phyloP scores from a whole-genome alignment of 257 asterid genomes.

The Salvia rosmarinus region DNA sequence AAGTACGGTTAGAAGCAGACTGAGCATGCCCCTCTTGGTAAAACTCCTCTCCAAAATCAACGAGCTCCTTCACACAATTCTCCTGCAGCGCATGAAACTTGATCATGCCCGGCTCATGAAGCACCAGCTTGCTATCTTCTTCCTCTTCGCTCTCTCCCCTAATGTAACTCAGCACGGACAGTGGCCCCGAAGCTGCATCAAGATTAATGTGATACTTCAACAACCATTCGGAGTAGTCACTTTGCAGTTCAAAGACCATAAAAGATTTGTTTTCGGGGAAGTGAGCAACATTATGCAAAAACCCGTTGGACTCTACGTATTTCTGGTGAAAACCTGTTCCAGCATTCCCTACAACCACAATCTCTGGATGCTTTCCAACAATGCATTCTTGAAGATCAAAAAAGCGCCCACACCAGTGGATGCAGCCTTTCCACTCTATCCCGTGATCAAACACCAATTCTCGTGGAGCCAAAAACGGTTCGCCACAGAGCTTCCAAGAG shows the following conservation, averaged over 20 bases:
- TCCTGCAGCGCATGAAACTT: slow-evolving; percentile 22
- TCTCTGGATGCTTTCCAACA: slow-evolving; percentile 35
- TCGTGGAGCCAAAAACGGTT: slow-evolving; percentile 33
- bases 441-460: slow-evolving; percentile 34
- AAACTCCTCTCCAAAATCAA: slow-evolving; percentile 27
- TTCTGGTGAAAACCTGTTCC: background rate
- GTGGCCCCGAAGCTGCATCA: slow-evolving; percentile 9
- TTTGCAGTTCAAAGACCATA: slow-evolving; percentile 37
- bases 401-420: slow-evolving; percentile 42
- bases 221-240: slow-evolving; percentile 32
- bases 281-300: slow-evolving; percentile 34
- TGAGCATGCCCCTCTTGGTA: slow-evolving; percentile 14
- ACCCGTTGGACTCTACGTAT: slow-evolving; percentile 33
- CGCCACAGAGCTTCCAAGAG: slow-evolving; percentile 38
- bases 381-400: slow-evolving; percentile 28
- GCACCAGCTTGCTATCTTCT: slow-evolving; percentile 39
- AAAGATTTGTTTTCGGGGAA: slow-evolving; percentile 23
- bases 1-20: slow-evolving; percentile 3
- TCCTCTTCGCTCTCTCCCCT: slow-evolving; percentile 37
- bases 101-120: slow-evolving; percentile 37
- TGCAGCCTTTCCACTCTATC: slow-evolving; percentile 36
- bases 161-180: slow-evolving; percentile 34
- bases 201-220: slow-evolving; percentile 30
- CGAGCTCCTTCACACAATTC: slow-evolving; percentile 21
- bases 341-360: slow-evolving; percentile 15